phyloP scores from a whole-genome alignment of 1,139 yeast genomes.

The Yamadazyma songkhlaensis region DNA sequence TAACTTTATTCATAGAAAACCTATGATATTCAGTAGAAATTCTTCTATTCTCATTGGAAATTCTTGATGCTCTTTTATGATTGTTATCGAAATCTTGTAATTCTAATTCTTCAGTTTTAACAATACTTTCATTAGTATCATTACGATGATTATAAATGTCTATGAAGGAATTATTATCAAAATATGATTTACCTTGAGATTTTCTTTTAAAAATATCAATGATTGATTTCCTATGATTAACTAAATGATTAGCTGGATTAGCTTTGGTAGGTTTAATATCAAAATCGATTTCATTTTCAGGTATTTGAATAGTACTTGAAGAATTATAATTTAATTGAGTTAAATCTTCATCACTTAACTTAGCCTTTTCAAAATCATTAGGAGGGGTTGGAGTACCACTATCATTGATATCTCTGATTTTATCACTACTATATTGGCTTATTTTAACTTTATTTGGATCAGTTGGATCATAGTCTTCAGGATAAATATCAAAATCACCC shows the following conservation, averaged over 20 bases:
- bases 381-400: slow-evolving; percentile 8
- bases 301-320: slow-evolving; percentile 14
- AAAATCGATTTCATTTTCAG: neutral
- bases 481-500: slow-evolving; percentile 60
- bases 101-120: slow-evolving; percentile 50
- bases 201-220: slow-evolving; percentile 27
- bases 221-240: slow-evolving; percentile 20
- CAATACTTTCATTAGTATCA: slow-evolving; percentile 16
- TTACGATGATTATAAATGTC: slow-evolving; percentile 24
- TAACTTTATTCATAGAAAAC: slow-evolving; percentile 8
- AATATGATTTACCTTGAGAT: slow-evolving; percentile 22
- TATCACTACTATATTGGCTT: slow-evolving; percentile 26
- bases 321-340: slow-evolving; percentile 10
- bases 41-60: slow-evolving; percentile 24
- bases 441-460: slow-evolving; percentile 47
- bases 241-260: slow-evolving; percentile 3
- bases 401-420: slow-evolving; percentile 17
- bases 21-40: slow-evolving; percentile 9
- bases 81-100: slow-evolving; percentile 41
- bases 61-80: slow-evolving; percentile 21
- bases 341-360: slow-evolving; percentile 6
- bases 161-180: slow-evolving; percentile 30
- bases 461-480: slow-evolving; percentile 62
- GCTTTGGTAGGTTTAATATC: neutral
- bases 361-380: neutral